phyloP scores from a whole-genome alignment of 2,329 filamentous ascomycete species.

The Diaporthe amygdali region DNA sequence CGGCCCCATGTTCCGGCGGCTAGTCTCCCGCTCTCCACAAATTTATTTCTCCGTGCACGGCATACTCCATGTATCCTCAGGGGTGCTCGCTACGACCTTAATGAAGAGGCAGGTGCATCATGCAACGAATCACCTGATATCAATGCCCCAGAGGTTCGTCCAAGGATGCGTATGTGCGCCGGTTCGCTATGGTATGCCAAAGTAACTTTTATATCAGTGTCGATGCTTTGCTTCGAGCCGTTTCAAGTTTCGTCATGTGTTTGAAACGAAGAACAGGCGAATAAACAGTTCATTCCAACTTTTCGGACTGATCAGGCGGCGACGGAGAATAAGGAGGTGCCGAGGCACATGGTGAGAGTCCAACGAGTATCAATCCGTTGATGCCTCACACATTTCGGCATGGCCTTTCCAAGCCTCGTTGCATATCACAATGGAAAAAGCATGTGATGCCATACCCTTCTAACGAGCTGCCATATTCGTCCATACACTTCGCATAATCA shows the following conservation, averaged over 20 bases:
- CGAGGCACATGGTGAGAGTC: neutral
- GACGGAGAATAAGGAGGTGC: neutral
- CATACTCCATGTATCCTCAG: neutral
- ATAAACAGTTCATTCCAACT: neutral
- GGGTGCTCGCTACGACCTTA: neutral
- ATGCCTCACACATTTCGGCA: neutral
- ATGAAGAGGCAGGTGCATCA: neutral
- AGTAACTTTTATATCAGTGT: neutral
- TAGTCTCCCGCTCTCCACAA: neutral
- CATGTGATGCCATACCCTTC: neutral
- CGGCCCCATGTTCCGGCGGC: neutral
- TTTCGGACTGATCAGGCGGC: neutral
- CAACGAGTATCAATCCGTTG: neutral
- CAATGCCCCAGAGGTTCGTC: neutral
- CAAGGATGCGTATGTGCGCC: no score
- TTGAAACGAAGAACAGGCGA: neutral
- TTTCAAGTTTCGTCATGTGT: neutral
- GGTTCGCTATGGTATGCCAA: neutral
- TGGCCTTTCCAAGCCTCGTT: neutral
- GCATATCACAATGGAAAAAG: neutral
- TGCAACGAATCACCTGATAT: neutral
- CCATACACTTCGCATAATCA: neutral
- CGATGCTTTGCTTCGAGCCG: neutral
- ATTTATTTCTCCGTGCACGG: neutral
- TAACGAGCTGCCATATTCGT: constrained; percentile 9